Evolutionary conservation across 106 monocot species (phyloP).

Genomic region (Hemerocallis citrina): DNA sequence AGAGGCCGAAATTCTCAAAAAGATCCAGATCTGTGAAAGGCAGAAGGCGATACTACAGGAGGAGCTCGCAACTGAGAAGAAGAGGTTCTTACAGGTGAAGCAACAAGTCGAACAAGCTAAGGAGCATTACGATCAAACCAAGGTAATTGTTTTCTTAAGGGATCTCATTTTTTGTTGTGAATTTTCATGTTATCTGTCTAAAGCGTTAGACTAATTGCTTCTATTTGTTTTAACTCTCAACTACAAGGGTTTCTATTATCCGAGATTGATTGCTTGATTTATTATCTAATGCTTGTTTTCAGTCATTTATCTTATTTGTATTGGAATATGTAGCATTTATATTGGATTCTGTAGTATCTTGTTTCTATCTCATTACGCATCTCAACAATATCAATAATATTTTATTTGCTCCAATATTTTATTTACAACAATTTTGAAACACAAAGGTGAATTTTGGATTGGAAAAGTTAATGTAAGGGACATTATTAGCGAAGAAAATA

Average conservation of each 20-base stretch:
- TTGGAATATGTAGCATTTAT: too few relatives aligned
- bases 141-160: slow-evolving; percentile 31
- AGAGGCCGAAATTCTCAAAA: slow-evolving; percentile 50
- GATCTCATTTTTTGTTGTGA: not conserved
- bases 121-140: slow-evolving; percentile 40
- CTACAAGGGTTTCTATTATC: not conserved
- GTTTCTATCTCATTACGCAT: too few relatives aligned
- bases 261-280: not conserved
- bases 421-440: not conserved
- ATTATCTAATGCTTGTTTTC: too few relatives aligned
- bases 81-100: slow-evolving; percentile 33
- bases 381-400: too few relatives aligned
- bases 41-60: slow-evolving; percentile 49
- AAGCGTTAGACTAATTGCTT: not conserved
- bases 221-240: not conserved
- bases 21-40: slow-evolving; percentile 56
- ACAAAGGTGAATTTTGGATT: not conserved
- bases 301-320: too few relatives aligned
- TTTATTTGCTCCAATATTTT: not conserved
- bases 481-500: not conserved
- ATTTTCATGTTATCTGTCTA: not conserved
- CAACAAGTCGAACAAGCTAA: slow-evolving; percentile 54
- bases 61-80: slow-evolving; percentile 47
- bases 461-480: not conserved
- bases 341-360: too few relatives aligned